These are phyloP conservation scores for Verticillium longisporum DNA, from an alignment of 2,329 filamentous ascomycete genomes.

Conservation along the genomic window DNA sequence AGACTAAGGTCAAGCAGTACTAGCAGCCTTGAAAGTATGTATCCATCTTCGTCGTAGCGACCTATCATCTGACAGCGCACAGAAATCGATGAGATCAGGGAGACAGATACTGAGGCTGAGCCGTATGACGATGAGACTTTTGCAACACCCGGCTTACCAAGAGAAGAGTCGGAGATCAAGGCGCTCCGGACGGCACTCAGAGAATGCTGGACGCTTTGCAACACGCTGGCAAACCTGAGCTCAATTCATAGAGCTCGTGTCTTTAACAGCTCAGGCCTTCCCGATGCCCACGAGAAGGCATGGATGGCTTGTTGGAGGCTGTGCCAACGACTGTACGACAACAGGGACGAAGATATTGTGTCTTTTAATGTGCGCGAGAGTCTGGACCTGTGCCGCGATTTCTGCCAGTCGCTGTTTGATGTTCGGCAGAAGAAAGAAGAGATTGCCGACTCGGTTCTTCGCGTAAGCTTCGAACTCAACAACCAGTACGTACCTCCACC, in stretches of 20 bases:
- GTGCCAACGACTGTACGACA: slow-evolving; percentile 83
- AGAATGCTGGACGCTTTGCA: slow-evolving; percentile 92
- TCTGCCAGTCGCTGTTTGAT: slow-evolving; percentile 88
- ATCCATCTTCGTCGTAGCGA: background rate
- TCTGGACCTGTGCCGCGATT: slow-evolving; percentile 81
- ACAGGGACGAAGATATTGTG: slow-evolving; percentile 63
- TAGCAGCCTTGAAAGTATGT: slow-evolving; percentile 72
- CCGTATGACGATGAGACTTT: slow-evolving; percentile 46
- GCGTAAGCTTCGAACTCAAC: slow-evolving; percentile 91
- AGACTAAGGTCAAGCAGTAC: slow-evolving; percentile 58
- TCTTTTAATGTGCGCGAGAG: slow-evolving; percentile 65
- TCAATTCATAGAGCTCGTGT: slow-evolving; percentile 75
- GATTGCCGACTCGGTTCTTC: slow-evolving; percentile 73
- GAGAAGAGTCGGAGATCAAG: slow-evolving; percentile 53
- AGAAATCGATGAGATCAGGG: slow-evolving; percentile 52
- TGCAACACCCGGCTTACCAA: slow-evolving; percentile 29
- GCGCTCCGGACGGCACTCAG: slow-evolving; percentile 71
- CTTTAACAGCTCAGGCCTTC: slow-evolving; percentile 67
- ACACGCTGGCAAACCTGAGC: slow-evolving; percentile 79
- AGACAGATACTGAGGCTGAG: slow-evolving; percentile 47
- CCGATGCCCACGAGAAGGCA: slow-evolving; percentile 75
- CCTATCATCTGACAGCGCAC: slow-evolving; percentile 16
- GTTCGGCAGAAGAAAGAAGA: slow-evolving; percentile 73
- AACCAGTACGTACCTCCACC: slow-evolving; percentile 56
- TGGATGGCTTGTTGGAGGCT: slow-evolving; percentile 94